Base-by-base conservation (phyloP, 2,329 filamentous ascomycete species). In the Cryphonectria japonica region DNA sequence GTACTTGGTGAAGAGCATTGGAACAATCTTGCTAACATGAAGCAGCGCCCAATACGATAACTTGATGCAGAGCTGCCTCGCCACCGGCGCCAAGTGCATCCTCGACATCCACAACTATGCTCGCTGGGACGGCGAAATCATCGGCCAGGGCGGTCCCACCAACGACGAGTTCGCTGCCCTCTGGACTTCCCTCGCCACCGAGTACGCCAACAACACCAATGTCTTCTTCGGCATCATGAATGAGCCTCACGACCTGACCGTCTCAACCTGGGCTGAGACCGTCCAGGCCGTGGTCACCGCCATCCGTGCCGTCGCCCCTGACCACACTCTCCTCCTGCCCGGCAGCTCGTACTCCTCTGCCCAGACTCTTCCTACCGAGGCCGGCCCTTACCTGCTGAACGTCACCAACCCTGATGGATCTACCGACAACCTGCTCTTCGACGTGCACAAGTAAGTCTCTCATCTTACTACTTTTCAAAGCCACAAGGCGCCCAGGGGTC, bases 201-300 rank as follows among this genome's bases (percentile, higher is more conserved):
- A 88, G 75, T 92, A 91, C 78, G 83, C 82, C 26, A 75, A 75
- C 6, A 79, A 87, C 60, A 78, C 82, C 41, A 87, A 86, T 69
- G 80, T 92, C 54, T 82, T 85, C 7, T 90, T 92, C 74, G 89
- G 88, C 3, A 77, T 92, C 61, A 91, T 92, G 89, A 92, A 92
- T 78, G 90, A 89, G 80, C 89, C 90, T 2, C 88, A 91, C 76
- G 86, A 88, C 64, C 78, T 86, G 66, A 72, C 72, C 7, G 84
- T 89, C 75, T 78, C 78, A 34, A 79, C 81, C 1, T 92, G 90
- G 90, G 88, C 87, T 0, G 78, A 82, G 4, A 88, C 86, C 0
- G 86, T 88, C 68, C 90, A 92, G 76, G 83, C 83, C 13, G 89
- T 83, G 26, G 90, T 92, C 1, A 89, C 86, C 0, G 89, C 88